A percentile compares a stretch with the other conserved stretches of the same genome.
These are phyloP conservation scores for Entonaema liquescens DNA, from an alignment of 495 filamentous ascomycete genomes.

Conservation along the genomic window DNA sequence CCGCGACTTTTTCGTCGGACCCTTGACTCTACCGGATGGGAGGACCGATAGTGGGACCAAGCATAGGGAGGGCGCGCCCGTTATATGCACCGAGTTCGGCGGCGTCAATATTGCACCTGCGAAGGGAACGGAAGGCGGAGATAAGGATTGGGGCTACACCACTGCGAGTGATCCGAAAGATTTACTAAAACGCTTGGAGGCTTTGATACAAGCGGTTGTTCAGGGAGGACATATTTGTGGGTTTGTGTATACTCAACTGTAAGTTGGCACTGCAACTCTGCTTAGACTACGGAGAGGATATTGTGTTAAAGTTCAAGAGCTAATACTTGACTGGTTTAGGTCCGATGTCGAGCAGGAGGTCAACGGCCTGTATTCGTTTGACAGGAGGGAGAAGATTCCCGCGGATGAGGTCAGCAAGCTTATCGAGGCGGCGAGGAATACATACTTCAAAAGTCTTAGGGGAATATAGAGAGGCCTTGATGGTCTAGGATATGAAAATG, in stretches of 20 bases:
- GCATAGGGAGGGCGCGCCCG: constrained; percentile 59
- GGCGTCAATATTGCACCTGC: constrained; percentile 66
- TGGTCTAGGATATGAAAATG: too few relatives aligned
- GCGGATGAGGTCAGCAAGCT: constrained; percentile 45
- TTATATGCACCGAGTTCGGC: constrained; percentile 67
- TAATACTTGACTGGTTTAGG: constrained; percentile 17
- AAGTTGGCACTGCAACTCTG: constrained; percentile 10
- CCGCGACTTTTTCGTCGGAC: constrained; percentile 58
- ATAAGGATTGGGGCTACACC: constrained; percentile 50
- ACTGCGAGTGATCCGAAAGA: constrained; percentile 47
- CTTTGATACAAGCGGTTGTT: constrained; percentile 42
- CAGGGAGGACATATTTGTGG: constrained; percentile 40
- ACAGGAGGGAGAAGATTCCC: constrained; percentile 58
- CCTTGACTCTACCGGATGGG: constrained; percentile 44
- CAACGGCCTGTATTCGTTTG: constrained; percentile 70
- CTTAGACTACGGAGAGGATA: not conserved
- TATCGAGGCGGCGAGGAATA: constrained; percentile 42
- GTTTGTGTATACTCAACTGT: constrained; percentile 51
- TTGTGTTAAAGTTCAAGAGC: not conserved
- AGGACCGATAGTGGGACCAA: constrained; percentile 52
- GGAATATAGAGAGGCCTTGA: not conserved
- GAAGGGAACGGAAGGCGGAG: constrained; percentile 41
- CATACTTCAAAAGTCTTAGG: constrained; percentile 41
- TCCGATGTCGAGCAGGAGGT: constrained; percentile 72
- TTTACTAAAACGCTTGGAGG: constrained; percentile 43